These are phyloP conservation scores for Botryotinia narcissicola DNA, from an alignment of 2,329 filamentous ascomycete genomes.

Conservation along the genomic window DNA sequence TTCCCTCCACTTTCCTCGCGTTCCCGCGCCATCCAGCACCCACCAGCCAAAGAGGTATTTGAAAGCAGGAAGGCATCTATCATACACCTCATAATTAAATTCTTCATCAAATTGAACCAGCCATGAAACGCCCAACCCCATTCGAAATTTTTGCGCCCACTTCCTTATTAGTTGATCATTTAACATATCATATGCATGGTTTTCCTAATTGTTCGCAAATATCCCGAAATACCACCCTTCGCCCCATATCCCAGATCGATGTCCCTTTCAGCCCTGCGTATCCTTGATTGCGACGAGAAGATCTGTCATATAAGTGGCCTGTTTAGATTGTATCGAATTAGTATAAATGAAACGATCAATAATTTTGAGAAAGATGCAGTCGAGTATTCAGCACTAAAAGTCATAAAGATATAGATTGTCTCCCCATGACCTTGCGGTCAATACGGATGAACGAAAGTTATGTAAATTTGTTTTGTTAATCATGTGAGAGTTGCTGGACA, in stretches of 20 bases:
- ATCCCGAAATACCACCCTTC: slow-evolving; percentile 1
- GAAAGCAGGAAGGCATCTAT: slow-evolving; percentile 4
- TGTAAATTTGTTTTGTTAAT: slow-evolving; percentile 73
- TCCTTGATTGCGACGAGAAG: slow-evolving; percentile 26
- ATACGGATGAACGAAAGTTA: slow-evolving; percentile 99
- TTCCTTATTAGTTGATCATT: slow-evolving; percentile 5
- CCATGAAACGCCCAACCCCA: slow-evolving; percentile 8
- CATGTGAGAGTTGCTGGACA: slow-evolving; percentile 46
- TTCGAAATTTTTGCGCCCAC: slow-evolving; percentile 9
- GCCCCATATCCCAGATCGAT: not conserved
- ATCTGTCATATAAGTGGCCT: slow-evolving; percentile 28
- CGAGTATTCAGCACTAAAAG: slow-evolving; percentile 20
- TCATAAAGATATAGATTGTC: slow-evolving; percentile 51
- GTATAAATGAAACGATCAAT: not conserved
- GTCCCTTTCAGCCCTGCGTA: slow-evolving; percentile 12
- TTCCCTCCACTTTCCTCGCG: not conserved
- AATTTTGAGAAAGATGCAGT: slow-evolving; percentile 25
- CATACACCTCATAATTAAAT: slow-evolving; percentile 3
- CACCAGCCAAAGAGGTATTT: not conserved
- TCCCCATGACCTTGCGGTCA: slow-evolving; percentile 87
- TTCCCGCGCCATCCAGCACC: not conserved
- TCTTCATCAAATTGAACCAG: not conserved
- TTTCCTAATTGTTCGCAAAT: not conserved
- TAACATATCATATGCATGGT: slow-evolving; percentile 4
- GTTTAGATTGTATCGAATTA: not conserved